phyloP scores from a whole-genome alignment of 2,329 filamentous ascomycete genomes.

The Aspergillus viridinutans region DNA sequence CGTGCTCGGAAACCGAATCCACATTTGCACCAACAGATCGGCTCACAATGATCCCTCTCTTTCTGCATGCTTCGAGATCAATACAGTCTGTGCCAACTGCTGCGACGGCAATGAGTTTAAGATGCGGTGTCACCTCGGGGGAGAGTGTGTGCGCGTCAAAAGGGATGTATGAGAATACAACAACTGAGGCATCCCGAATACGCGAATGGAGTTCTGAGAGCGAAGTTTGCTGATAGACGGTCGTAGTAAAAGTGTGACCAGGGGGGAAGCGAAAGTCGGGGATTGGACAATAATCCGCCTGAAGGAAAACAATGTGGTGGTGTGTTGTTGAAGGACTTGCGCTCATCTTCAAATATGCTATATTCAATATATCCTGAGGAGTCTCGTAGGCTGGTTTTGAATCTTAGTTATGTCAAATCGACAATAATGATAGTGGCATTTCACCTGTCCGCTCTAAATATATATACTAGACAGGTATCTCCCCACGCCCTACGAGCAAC shows the following conservation, averaged over 20 bases:
- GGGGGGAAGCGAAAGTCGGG: conserved; percentile 42
- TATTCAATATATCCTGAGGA: neutral
- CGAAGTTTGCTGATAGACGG: conserved; percentile 32
- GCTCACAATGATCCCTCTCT: conserved; percentile 43
- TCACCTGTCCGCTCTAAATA: neutral
- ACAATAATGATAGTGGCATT: neutral
- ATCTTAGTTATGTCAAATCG: neutral
- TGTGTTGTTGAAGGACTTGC: conserved; percentile 26
- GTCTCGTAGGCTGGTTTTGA: neutral
- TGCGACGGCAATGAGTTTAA: conserved; percentile 43
- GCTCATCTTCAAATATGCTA: conserved; percentile 4
- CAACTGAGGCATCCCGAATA: conserved; percentile 45
- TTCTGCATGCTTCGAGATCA: conserved; percentile 42
- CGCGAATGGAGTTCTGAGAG: conserved; percentile 37
- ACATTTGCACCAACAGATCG: conserved; percentile 48
- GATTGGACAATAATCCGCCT: conserved; percentile 41
- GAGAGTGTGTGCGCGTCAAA: conserved; percentile 36
- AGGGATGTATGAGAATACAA: conserved; percentile 37
- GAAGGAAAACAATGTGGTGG: conserved; percentile 47
- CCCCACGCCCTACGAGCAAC: neutral
- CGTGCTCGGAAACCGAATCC: conserved; percentile 48
- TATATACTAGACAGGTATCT: neutral
- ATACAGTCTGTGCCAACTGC: conserved; percentile 48
- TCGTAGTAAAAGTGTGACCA: conserved; percentile 32
- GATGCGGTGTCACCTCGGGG: conserved; percentile 41